These are phyloP conservation scores for Paramecium pentaurelia DNA, from an alignment of 73 alveolate genomes.

Conservation along the genomic window DNA sequence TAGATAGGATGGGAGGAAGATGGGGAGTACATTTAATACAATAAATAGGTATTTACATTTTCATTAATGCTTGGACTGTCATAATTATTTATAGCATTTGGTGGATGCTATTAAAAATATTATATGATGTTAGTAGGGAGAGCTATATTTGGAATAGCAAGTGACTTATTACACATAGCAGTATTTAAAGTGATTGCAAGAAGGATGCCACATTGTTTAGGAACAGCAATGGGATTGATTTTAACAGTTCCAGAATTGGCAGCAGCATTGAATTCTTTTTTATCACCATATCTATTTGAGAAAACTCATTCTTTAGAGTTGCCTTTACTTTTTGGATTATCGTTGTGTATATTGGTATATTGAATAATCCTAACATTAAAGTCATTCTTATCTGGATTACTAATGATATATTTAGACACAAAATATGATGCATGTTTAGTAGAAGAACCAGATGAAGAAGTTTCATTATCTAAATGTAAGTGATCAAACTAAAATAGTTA, in stretches of 20 bases:
- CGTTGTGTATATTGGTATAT: background rate
- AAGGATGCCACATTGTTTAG: background rate
- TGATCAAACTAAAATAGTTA: background rate
- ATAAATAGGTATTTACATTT: background rate
- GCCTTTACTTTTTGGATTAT: slow-evolving; percentile 19
- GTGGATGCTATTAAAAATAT: slow-evolving; percentile 2
- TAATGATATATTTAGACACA: slow-evolving; percentile 3
- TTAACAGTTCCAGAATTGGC: slow-evolving; percentile 45
- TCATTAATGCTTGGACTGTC: slow-evolving; percentile 31
- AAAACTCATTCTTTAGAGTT: background rate
- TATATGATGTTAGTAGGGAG: slow-evolving; percentile 49
- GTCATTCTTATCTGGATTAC: background rate
- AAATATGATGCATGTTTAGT: background rate
- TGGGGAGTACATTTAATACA: background rate
- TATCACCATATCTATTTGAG: background rate
- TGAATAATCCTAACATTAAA: background rate
- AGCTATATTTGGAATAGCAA: slow-evolving; percentile 36
- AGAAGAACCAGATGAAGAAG: background rate
- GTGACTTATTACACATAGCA: slow-evolving; percentile 22
- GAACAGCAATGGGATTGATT: slow-evolving; percentile 31
- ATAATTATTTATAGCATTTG: slow-evolving; percentile 23
- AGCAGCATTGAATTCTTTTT: background rate
- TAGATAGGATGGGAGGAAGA: slow-evolving; percentile 42
- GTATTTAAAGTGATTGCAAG: slow-evolving; percentile 5
- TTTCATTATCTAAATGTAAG: background rate